These are phyloP conservation scores for Tetrahymena thermophila DNA, from an alignment of 73 alveolate species.

Conservation along the genomic window DNA sequence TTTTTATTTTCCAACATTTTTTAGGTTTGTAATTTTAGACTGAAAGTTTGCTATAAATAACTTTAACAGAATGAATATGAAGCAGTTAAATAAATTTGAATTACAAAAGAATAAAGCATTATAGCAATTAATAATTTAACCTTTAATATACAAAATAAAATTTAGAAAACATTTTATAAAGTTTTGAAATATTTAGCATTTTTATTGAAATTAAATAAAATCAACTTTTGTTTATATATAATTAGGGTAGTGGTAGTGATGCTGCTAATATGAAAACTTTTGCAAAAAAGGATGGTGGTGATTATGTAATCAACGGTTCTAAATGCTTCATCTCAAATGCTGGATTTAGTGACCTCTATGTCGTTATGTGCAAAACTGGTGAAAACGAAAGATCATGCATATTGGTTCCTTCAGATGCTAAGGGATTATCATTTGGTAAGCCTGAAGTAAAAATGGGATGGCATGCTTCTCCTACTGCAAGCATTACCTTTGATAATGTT, in stretches of 20 bases:
- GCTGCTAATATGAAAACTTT: constrained; percentile 67
- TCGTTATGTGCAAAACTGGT: constrained; percentile 76
- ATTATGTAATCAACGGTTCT: constrained; percentile 72
- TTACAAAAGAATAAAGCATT: no score
- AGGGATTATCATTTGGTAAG: constrained; percentile 70
- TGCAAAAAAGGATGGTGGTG: constrained; percentile 68
- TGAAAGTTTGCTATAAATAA: no score
- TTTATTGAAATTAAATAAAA: neutral
- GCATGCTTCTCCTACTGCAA: constrained; percentile 71
- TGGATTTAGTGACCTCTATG: constrained; percentile 57
- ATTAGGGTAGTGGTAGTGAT: constrained; percentile 67
- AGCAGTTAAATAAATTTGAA: no score
- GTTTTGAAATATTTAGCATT: neutral
- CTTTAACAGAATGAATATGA: neutral
- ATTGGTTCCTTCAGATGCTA: constrained; percentile 56
- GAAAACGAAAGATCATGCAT: constrained; percentile 73
- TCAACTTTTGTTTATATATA: neutral
- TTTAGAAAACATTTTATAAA: no score
- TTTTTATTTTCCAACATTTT: no score
- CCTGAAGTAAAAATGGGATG: constrained; percentile 81
- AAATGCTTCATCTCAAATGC: constrained; percentile 80
- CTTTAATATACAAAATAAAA: no score
- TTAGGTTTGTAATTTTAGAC: neutral
- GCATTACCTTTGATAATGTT: constrained; percentile 64
- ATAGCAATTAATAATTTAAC: no score